Evolutionary conservation across 139 green algal species (phyloP).

Genomic region (Parachlorella kessleri): DNA sequence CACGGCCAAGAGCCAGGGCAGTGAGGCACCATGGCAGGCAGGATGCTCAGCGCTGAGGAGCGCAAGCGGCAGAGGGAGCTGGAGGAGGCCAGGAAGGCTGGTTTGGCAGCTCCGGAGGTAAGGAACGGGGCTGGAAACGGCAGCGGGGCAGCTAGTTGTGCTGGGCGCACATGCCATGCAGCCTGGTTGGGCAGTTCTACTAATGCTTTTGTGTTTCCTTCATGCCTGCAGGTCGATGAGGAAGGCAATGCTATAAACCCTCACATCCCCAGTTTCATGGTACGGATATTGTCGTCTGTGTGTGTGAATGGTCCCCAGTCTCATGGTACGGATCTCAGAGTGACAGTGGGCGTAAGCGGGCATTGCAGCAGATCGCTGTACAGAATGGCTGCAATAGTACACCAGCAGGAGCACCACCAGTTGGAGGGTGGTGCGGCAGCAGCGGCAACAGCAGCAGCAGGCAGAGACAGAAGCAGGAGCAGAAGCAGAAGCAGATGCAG

Average conservation of each 20-base stretch:
- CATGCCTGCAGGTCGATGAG: slow-evolving; percentile 83
- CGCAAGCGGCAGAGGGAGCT: slow-evolving; percentile 70
- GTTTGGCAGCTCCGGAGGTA: slow-evolving; percentile 85
- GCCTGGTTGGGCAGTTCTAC: not conserved
- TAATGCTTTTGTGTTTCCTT: not conserved
- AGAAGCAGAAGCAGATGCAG: not conserved
- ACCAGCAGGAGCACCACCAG: too few species aligned
- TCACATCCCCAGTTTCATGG: slow-evolving; percentile 99
- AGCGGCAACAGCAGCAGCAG: not conserved
- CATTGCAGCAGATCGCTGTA: too few species aligned
- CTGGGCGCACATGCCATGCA: not conserved
- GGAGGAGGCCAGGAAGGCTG: slow-evolving; percentile 96
- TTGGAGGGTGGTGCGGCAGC: not conserved
- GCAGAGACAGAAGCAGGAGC: not conserved
- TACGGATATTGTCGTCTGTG: too few species aligned
- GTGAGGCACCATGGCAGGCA: too few species aligned
- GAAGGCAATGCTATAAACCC: slow-evolving; percentile 99
- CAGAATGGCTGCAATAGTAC: too few species aligned
- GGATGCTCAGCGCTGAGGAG: slow-evolving; percentile 40
- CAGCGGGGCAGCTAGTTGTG: not conserved
- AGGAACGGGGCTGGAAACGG: slow-evolving; percentile 7
- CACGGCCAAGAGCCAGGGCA: too few species aligned
- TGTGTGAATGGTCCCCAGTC: not conserved
- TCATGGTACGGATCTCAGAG: too few species aligned
- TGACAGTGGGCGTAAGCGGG: too few species aligned